A percentile compares a stretch with the other conserved stretches of the same genome.
Conservation (phyloP, 2,329 filamentous ascomycete genomes). For the Incumbomyces lentus region DNA sequence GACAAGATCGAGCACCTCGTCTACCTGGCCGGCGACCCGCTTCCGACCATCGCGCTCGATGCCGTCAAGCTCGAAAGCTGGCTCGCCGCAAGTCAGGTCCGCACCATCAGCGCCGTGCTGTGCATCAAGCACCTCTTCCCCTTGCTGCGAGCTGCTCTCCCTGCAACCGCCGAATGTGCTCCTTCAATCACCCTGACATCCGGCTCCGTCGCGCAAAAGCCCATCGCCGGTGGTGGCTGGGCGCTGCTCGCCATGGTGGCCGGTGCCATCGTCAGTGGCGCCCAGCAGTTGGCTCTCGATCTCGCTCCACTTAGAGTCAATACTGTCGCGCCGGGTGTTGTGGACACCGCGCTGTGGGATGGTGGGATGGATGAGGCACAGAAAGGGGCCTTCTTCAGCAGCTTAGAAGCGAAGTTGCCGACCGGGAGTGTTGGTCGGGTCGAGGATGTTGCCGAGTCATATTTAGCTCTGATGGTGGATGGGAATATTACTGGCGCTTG, state of each 20-base stretch:
- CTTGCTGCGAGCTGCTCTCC: slow-evolving; percentile 33
- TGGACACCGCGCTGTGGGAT: slow-evolving; percentile 41
- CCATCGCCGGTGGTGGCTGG: slow-evolving; percentile 41
- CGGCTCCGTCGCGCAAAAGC: slow-evolving; percentile 42
- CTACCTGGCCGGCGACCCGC: slow-evolving; percentile 45
- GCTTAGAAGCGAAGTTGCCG: slow-evolving; percentile 14
- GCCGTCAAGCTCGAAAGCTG: slow-evolving; percentile 34
- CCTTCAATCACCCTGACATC: slow-evolving; percentile 49
- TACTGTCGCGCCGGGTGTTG: slow-evolving; percentile 46
- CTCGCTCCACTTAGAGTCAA: slow-evolving; percentile 56
- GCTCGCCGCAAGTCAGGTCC: slow-evolving; percentile 37
- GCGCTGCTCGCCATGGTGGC: slow-evolving; percentile 39
- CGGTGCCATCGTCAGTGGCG: slow-evolving; percentile 44
- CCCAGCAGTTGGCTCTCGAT: slow-evolving; percentile 50
- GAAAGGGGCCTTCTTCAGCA: slow-evolving; percentile 18
- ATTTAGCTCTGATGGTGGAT: slow-evolving; percentile 40
- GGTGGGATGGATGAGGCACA: slow-evolving; percentile 21
- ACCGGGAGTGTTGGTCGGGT: slow-evolving; percentile 28
- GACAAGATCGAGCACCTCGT: slow-evolving; percentile 45
- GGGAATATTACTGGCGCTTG: slow-evolving; percentile 35
- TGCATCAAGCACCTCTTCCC: slow-evolving; percentile 37
- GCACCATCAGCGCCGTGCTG: slow-evolving; percentile 42
- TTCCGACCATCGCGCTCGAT: slow-evolving; percentile 31
- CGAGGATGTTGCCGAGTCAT: slow-evolving; percentile 39
- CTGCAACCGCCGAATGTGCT: slow-evolving; percentile 8